These are phyloP conservation scores for Epicoccum sorghinum DNA, from an alignment of 2,329 filamentous ascomycete species.

Conservation along the genomic window DNA sequence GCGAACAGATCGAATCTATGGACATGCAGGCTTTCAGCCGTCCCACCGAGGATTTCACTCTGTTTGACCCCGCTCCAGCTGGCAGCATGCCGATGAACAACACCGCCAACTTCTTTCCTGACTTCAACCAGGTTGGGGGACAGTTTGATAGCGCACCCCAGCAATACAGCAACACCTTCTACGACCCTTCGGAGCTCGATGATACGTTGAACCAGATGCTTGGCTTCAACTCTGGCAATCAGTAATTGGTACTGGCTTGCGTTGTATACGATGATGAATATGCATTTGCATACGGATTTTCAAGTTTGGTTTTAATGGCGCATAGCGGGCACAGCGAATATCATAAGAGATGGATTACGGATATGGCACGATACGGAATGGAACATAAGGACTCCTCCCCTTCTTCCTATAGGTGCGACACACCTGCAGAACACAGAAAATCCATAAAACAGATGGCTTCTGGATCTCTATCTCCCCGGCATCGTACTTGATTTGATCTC, in stretches of 20 bases:
- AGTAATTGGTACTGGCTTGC: slow-evolving; percentile 25
- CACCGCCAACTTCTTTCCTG: slow-evolving; percentile 46
- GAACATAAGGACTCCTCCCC: slow-evolving; percentile 20
- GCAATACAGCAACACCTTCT: slow-evolving; percentile 39
- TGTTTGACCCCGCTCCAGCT: slow-evolving; percentile 54
- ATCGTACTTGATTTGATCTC: slow-evolving; percentile 40
- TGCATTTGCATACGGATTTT: slow-evolving; percentile 31
- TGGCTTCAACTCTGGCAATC: slow-evolving; percentile 24
- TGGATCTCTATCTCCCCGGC: slow-evolving; percentile 29
- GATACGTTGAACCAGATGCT: slow-evolving; percentile 44
- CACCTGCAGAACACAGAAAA: slow-evolving; percentile 41
- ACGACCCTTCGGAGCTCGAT: slow-evolving; percentile 15
- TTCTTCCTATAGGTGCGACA: slow-evolving; percentile 25
- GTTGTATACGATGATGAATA: slow-evolving; percentile 26
- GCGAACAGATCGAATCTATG: slow-evolving; percentile 53
- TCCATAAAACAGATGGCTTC: slow-evolving; percentile 42
- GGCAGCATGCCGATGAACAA: slow-evolving; percentile 32
- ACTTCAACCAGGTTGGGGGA: slow-evolving; percentile 49
- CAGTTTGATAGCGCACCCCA: slow-evolving; percentile 30
- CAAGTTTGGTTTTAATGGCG: slow-evolving; percentile 21
- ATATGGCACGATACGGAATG: slow-evolving; percentile 14
- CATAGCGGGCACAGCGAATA: slow-evolving; percentile 22
- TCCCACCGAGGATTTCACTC: slow-evolving; percentile 64
- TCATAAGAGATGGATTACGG: slow-evolving; percentile 23
- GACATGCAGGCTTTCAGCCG: slow-evolving; percentile 39